These are phyloP conservation scores for Coniochaeta sp. DNA, from an alignment of 2,329 filamentous ascomycete genomes.

Conservation along the genomic window DNA sequence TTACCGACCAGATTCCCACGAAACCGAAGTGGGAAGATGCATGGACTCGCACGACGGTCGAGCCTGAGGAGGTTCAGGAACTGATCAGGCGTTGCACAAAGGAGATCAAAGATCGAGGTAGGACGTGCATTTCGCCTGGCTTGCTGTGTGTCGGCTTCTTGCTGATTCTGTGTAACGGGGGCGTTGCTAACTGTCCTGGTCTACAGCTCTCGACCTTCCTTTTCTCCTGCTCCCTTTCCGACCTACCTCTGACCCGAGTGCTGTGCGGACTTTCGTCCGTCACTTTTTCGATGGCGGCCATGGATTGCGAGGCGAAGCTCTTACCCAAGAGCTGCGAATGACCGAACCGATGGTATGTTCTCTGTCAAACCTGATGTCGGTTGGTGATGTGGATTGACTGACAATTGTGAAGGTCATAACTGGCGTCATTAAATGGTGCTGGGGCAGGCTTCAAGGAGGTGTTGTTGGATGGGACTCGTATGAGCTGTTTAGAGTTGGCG, in stretches of 20 bases:
- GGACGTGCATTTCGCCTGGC: constrained; percentile 24
- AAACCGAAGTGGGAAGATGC: constrained; percentile 84
- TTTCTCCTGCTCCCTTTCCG: constrained; percentile 93
- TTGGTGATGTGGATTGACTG: constrained; percentile 10
- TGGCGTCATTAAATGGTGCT: constrained; percentile 96
- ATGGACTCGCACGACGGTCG: constrained; percentile 74
- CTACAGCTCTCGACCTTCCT: constrained; percentile 73
- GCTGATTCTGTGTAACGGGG: not conserved
- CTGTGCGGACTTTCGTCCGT: constrained; percentile 84
- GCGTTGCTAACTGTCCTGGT: constrained; percentile 6
- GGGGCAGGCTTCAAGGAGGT: constrained; percentile 84
- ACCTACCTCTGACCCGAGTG: constrained; percentile 84
- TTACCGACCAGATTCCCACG: constrained; percentile 43
- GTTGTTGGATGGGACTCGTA: constrained; percentile 97
- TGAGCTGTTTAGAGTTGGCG: constrained; percentile 89
- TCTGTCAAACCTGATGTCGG: constrained; percentile 9
- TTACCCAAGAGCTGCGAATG: constrained; percentile 83
- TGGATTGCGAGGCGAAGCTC: constrained; percentile 56
- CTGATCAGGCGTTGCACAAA: constrained; percentile 76
- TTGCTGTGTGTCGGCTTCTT: constrained; percentile 3
- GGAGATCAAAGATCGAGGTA: constrained; percentile 93
- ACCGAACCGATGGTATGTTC: constrained; percentile 80
- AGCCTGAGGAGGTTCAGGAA: constrained; percentile 86
- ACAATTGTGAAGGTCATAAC: constrained; percentile 64
- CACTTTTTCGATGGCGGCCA: constrained; percentile 77